Conservation (phyloP, 441 rosid species). For the Populus trichocarpa region DNA sequence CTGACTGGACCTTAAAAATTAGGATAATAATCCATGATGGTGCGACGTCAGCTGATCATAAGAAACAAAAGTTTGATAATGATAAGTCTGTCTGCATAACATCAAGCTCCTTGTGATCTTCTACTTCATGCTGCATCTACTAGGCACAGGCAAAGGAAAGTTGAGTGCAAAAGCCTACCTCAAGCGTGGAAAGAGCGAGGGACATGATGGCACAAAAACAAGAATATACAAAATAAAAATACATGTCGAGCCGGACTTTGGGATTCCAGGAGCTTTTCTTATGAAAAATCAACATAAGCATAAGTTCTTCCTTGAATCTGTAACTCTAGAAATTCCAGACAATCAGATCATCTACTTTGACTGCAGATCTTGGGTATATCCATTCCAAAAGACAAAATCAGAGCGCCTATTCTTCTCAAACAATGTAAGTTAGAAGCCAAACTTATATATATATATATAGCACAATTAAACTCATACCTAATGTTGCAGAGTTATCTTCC, state of each 20-base stretch:
- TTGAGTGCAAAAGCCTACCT: constrained; percentile 47
- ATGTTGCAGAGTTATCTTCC: constrained; percentile 53
- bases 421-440: constrained; percentile 27
- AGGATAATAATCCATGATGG: too few species aligned
- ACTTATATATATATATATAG: background rate
- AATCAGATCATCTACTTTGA: constrained; percentile 40
- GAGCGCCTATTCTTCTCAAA: constrained; percentile 57
- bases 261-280: constrained; percentile 53
- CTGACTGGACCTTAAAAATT: too few species aligned
- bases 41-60: too few species aligned
- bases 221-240: constrained; percentile 38
- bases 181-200: constrained; percentile 39
- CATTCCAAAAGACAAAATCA: constrained; percentile 36
- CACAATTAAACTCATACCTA: background rate
- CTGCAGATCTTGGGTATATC: constrained; percentile 72
- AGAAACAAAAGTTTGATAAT: too few species aligned
- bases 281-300: constrained; percentile 40
- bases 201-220: constrained; percentile 30
- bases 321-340: constrained; percentile 29
- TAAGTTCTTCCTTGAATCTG: constrained; percentile 14
- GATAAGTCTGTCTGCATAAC: background rate
- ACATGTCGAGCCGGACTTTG: constrained; percentile 40
- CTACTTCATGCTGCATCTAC: constrained; percentile 1
- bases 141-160: constrained; percentile 53
- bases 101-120: constrained; percentile 15